Evolutionary conservation across 331 rosid genomes (phyloP).

Genomic region (Pyrus hybrid): DNA sequence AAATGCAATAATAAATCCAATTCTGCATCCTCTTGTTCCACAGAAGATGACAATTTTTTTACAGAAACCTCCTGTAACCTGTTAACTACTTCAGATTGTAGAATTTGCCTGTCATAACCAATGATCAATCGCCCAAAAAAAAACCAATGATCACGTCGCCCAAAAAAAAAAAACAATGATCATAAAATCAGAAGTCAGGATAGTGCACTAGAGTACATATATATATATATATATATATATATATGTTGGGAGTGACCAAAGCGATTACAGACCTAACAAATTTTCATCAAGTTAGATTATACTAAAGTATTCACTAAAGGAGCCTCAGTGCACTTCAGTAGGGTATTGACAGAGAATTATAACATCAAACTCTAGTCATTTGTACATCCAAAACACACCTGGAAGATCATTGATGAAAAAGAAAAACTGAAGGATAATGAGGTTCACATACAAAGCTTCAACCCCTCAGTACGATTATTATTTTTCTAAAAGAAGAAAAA

Average conservation of each 20-base stretch:
- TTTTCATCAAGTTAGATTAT: background rate
- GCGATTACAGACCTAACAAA: background rate
- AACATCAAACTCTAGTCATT: background rate
- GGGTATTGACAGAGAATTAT: background rate
- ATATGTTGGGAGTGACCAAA: background rate
- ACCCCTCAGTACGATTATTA: background rate
- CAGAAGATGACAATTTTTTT: slow-evolving; percentile 42
- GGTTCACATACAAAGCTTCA: background rate
- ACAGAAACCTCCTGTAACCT: slow-evolving; percentile 35
- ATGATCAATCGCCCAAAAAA: background rate
- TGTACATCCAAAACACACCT: background rate
- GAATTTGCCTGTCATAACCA: slow-evolving; percentile 66
- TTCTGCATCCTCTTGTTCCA: slow-evolving; percentile 62
- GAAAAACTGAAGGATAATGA: background rate
- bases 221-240: too few relatives aligned
- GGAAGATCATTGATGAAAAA: background rate
- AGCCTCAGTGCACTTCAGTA: background rate
- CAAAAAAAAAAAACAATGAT: background rate
- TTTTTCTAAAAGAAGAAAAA: background rate
- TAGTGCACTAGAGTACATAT: background rate
- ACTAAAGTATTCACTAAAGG: background rate
- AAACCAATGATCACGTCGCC: too few relatives aligned
- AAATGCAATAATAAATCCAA: slow-evolving; percentile 62
- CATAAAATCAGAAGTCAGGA: slow-evolving; percentile 17
- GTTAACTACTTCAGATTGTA: slow-evolving; percentile 65